A percentile compares a stretch with the other conserved stretches of the same genome.
Evolutionary conservation across 73 alveolate genomes (phyloP).

Genomic region (Paramecium tetraurelia): DNA sequence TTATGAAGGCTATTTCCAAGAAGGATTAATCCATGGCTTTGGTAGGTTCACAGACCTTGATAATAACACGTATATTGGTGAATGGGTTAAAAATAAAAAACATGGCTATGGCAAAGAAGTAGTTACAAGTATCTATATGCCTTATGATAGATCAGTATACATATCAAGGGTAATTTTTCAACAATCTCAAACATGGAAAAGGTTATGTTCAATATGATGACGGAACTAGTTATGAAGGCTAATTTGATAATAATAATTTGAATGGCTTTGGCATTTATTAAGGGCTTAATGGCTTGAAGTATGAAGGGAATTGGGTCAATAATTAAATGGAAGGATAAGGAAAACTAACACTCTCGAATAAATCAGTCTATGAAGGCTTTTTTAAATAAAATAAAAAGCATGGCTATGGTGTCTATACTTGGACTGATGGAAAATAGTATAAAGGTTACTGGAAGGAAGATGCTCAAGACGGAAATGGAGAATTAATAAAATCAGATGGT

Average conservation of each 20-base stretch:
- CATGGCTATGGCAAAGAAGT: slow-evolving; percentile 46
- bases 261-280: not conserved
- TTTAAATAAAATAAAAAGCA: slow-evolving; percentile 51
- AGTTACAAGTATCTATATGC: not conserved
- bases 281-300: slow-evolving; percentile 54
- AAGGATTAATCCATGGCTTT: slow-evolving; percentile 18
- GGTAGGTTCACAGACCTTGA: slow-evolving; percentile 28
- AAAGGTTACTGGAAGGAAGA: slow-evolving; percentile 46
- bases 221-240: not conserved
- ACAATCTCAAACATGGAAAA: not conserved
- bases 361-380: slow-evolving; percentile 59
- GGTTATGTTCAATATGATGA: not conserved
- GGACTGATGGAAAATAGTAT: slow-evolving; percentile 63
- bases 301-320: slow-evolving; percentile 57
- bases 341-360: slow-evolving; percentile 55
- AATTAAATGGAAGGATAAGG: slow-evolving; percentile 64
- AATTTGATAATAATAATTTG: not conserved
- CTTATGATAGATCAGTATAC: not conserved
- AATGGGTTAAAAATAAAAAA: slow-evolving; percentile 25
- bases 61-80: slow-evolving; percentile 11
- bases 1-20: slow-evolving; percentile 22
- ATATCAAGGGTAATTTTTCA: not conserved
- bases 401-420: slow-evolving; percentile 55
- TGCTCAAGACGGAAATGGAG: not conserved
- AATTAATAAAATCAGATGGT: not conserved